These are phyloP conservation scores for Rhodofomes roseus DNA, from an alignment of 1,284 basidiomycete species.

Conservation along the genomic window DNA sequence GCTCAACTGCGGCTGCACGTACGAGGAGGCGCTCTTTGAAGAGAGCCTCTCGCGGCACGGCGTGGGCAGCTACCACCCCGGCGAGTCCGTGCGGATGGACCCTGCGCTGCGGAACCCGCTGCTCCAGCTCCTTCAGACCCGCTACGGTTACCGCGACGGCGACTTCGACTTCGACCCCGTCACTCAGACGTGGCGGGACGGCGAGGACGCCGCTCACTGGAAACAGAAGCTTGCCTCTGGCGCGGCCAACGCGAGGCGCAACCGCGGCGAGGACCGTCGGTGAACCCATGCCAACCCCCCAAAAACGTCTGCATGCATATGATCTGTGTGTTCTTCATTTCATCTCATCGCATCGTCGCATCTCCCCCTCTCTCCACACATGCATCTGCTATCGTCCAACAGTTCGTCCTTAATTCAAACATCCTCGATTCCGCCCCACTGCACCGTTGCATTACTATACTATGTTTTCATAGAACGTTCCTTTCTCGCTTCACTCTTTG, in stretches of 20 bases:
- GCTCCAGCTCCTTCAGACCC: slow-evolving; percentile 60
- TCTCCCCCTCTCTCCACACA: neutral
- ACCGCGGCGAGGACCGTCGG: slow-evolving; percentile 27
- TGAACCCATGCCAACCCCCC: slow-evolving; percentile 5
- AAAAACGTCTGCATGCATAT: slow-evolving; percentile 5
- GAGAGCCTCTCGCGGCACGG: slow-evolving; percentile 73
- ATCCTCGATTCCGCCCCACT: neutral
- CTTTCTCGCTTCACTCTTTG: neutral
- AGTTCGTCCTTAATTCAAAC: neutral
- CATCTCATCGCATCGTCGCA: neutral
- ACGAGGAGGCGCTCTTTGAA: slow-evolving; percentile 79
- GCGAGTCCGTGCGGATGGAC: slow-evolving; percentile 82
- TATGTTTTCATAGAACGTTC: neutral
- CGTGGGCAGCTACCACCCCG: slow-evolving; percentile 77
- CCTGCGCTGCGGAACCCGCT: slow-evolving; percentile 77
- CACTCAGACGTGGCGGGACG: slow-evolving; percentile 60
- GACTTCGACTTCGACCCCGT: slow-evolving; percentile 70
- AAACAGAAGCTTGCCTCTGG: slow-evolving; percentile 50
- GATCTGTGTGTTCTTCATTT: neutral
- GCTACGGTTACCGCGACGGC: slow-evolving; percentile 78
- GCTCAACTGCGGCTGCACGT: slow-evolving; percentile 80
- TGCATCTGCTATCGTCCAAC: neutral
- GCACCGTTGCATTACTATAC: neutral
- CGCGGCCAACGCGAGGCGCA: slow-evolving; percentile 31
- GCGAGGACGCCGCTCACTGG: slow-evolving; percentile 60